Evolutionary conservation across 306 rosid species (phyloP), one percentile per base, ranked within the genome.

Genomic region (Rosa multiflora): DNA sequence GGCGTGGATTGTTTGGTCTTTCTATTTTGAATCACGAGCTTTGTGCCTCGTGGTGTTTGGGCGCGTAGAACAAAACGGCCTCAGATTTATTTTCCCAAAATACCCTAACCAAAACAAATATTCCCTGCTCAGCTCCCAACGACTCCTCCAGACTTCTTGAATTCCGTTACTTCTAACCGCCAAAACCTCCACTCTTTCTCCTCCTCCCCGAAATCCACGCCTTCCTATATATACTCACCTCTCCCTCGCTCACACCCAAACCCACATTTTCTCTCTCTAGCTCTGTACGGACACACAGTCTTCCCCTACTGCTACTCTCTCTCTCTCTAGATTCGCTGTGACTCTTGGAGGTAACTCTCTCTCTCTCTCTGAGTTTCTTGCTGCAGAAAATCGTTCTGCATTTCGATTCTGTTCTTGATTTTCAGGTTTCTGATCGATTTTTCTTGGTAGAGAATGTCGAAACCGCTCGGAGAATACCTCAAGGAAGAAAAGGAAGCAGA

Each of bases 121-220:
- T 29, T 51, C 5, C 62, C 8, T 14, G 3, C 46, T 18, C 76
- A 26, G 17, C 67, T 23, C 13, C 42, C 26, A 1, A 70, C 40
- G 75, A 23, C 12, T 4, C 40, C 40, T n/a, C 10, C 23, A 48
- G 75, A 15, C 35, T 23, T 12, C 61, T 29, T 29, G 59, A 48
- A 48, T 71, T 71, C 75, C 61, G 14, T 55, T 6, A 55, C 32
- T 72, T 51, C 17, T 72, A 72, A 72, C 76, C 10, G 59, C 59
- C 75, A 71, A 71, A 71, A 15, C 14, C 15, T 15, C 26, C 62
- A 71, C 39, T 9, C 44, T 51, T 17, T 51, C 23, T 35, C 17
- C 10, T 32, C 29, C 43, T 29, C 46, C 58, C 61, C 7, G 17
- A 59, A 59, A 23, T 10, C 66, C 66, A 10, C 66, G 66, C 53